Evolutionary conservation across 2,329 filamentous ascomycete species (phyloP), one percentile per base, ranked within the genome.

Genomic region (Colletotrichum sp.): DNA sequence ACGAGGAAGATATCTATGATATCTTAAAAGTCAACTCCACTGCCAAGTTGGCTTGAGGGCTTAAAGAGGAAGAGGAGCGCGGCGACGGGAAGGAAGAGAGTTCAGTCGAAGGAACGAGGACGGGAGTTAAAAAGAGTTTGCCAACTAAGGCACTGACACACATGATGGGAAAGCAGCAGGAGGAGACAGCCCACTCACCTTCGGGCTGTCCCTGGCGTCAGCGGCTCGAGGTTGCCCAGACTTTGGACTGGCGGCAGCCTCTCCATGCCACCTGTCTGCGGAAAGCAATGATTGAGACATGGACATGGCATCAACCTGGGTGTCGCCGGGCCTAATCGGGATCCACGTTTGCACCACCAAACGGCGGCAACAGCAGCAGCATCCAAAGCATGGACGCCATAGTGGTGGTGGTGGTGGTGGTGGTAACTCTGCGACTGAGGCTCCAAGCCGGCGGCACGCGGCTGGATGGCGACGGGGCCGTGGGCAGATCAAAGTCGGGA

Each of bases 51-150:
- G 57, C 70, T 72, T 24, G 49, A 68, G 57, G 69, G 34, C 18
- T 63, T 49, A 67, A 59, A 68, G 64, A 72, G 44, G 60, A 39
- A 76, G 63, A 59, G 63, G 65, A 28, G 73, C 64, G 74, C 30
- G 55, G 59, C 59, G 59, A 55, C 28, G 44, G 55, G 65, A 60
- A 32, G 71, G 44, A 69, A 55, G 59, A 39, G 28, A 55, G 24
- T 26, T 18, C 21, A 32, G 36, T 49, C 32, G 64, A 64, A 52
- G 65, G 73, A 73, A 63, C 63, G 69, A 64, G 68, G 55, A 64
- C 69, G 73, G 63, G 70, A 76, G 57, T 76, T 76, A 68, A 76
- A 72, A 76, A 64, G 73, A 76, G 26, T 73, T 52, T 76, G 63
- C 39, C 73, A 68, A 68, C 69, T 68, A 66, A 73, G 69, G 70